Base-by-base conservation (phyloP, 768 basidiomycete species). In the Hericium coralloides region DNA sequence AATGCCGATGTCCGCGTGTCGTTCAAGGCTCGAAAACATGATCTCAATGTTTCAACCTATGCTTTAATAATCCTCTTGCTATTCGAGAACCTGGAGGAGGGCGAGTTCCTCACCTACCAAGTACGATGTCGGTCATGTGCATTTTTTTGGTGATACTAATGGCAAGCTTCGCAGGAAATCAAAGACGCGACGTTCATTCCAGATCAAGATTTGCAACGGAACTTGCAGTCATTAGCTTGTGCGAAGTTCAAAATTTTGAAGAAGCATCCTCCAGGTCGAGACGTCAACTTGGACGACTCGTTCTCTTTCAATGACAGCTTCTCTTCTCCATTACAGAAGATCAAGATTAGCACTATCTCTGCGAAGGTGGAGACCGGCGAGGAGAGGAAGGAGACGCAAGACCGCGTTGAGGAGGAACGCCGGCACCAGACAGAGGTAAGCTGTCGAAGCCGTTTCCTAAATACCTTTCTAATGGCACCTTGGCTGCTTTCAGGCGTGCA, bases 221-320 rank as follows among this genome's bases (percentile, higher is more conserved):
- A 93, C 62, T 79, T 99, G 2, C 97, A 99, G 67, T 94, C 95
- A 0, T 78, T 99, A 22, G 95, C 97, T 0, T 98, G 95, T 66
- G 93, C 89, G 10, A 98, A 94, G 68, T 93, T 79, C 75, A 94
- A 94, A 65, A 76, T 99, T 26, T 71, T 99, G 61, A 92, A 85
- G 71, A 98, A 98, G 66, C 85, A 87, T 59, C 97, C 95, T 0
- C 81, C 88, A 41, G 83, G 92, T 9, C 82, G 95, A 43, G 95
- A 98, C 20, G 79, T 99, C 39, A 72, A 83, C 53, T 63, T 75
- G 0, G 74, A 73, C 12, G 97, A 99, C 69, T 76, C 81, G 2
- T 99, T 99, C 71, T 85, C 90, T 2, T 99, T 98, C 78, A 97
- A 98, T 62, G 65, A 70, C 17, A 79, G 80, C 52, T 99, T 98